Evolutionary conservation across 2,329 filamentous ascomycete species (phyloP).

Genomic region (Paecilomyces sp.): DNA sequence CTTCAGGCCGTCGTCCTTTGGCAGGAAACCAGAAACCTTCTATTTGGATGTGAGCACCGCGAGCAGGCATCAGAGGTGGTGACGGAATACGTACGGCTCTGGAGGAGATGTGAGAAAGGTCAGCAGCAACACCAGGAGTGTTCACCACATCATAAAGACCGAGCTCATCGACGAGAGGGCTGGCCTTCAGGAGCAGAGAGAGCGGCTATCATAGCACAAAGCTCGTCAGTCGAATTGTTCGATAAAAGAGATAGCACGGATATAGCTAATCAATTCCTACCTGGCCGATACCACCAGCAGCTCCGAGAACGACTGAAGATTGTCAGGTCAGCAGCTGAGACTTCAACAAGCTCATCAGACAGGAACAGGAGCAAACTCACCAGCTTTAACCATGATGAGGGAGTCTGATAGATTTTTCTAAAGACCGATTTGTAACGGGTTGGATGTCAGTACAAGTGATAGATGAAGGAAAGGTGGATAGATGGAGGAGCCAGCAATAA

Average conservation of each 20-base stretch:
- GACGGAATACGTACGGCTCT: conserved; percentile 57
- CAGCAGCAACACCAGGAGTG: conserved; percentile 89
- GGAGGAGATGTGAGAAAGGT: conserved; percentile 95
- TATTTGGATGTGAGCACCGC: conserved; percentile 34
- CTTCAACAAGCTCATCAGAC: neutral
- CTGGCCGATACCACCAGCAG: conserved; percentile 97
- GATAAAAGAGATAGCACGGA: neutral
- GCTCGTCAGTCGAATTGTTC: neutral
- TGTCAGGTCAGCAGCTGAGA: conserved; percentile 12
- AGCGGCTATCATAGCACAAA: conserved; percentile 58
- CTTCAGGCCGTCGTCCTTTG: conserved; percentile 77
- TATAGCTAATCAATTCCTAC: conserved; percentile 44
- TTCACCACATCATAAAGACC: conserved; percentile 99
- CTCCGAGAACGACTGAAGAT: conserved; percentile 72
- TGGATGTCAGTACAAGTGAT: neutral
- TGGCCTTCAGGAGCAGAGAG: conserved; percentile 91
- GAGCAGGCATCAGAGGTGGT: neutral
- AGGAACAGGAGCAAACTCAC: conserved; percentile 13
- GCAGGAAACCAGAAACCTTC: conserved; percentile 85
- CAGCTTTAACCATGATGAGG: conserved; percentile 44
- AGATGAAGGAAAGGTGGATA: neutral
- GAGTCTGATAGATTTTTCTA: neutral
- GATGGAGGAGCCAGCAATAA: neutral
- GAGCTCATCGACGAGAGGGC: conserved; percentile 81
- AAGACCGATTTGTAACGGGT: neutral